Base-by-base conservation (phyloP, 345 rosid species). In the Stellera chamaejasme region DNA sequence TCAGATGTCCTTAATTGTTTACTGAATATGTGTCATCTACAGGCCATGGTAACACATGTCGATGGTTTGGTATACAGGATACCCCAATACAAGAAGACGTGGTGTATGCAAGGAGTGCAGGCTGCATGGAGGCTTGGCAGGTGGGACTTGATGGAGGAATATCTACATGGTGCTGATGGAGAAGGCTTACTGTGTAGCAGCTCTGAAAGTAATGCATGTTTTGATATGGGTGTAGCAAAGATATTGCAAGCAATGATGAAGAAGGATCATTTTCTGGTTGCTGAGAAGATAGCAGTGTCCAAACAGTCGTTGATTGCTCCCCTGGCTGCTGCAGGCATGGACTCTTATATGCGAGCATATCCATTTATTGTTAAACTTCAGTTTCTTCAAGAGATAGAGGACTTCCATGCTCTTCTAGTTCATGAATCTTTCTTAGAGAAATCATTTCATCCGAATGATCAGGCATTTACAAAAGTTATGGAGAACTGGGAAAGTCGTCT, bases 321-420 rank as follows among this genome's bases (percentile, higher is more conserved):
- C 68, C 81, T 92, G 69, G 97, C 97, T 74, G 98, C 98, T 60
- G 98, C 98, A 16, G 98, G 98, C 66, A 92, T 92, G 98, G 98
- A 92, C 70, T 92, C 98, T 28, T 88, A 86, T 54, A 72, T 71
- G 39, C 82, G 98, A 61, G 97, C 97, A 59, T 92, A 92, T 72
- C 98, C 98, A 14, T 80, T 79, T 71, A 80, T 82, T 56, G 97
- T 86, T 52, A 92, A 92, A 69, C 98, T 92, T 66, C 97, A 88
- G 81, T 64, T 89, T 71, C 76, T 92, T 16, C 72, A 77, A 62
- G 97, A 88, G 74, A 77, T 88, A 66, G 98, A 88, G 68, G 97
- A 86, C 63, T 92, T 92, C 60, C 82, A 86, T 69, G 47, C 59
- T 42, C 79, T 82, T 66, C 93, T 92, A 39, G 73, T 65, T 43